These are phyloP conservation scores for Scytalidium lignicola DNA, from an alignment of 2,329 filamentous ascomycete species.

Conservation along the genomic window DNA sequence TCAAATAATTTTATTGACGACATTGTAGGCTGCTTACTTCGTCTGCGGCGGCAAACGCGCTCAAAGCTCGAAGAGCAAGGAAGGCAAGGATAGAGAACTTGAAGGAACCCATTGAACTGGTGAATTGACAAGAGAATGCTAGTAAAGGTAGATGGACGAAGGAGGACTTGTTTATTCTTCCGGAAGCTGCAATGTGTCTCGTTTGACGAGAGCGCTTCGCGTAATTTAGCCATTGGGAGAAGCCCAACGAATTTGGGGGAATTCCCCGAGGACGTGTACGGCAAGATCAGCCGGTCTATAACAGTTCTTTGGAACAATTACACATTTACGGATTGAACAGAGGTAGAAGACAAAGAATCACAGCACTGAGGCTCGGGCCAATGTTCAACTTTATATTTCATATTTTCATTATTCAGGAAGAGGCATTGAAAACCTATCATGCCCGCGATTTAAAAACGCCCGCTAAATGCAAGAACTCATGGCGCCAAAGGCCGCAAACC, in stretches of 20 bases:
- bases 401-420: neutral
- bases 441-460: neutral
- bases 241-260: neutral
- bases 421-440: neutral
- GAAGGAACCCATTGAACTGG: conserved; percentile 63
- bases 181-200: neutral
- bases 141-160: conserved; percentile 1
- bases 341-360: too few species aligned
- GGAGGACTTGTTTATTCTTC: neutral
- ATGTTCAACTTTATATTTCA: neutral
- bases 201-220: neutral
- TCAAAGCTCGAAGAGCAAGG: conserved; percentile 63
- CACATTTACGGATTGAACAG: too few species aligned
- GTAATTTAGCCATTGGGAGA: neutral
- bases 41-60: conserved; percentile 54
- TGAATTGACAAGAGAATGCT: conserved; percentile 4
- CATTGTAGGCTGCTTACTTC: conserved; percentile 40
- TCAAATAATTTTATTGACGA: conserved; percentile 1
- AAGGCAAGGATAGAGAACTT: conserved; percentile 68
- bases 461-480: neutral
- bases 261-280: neutral
- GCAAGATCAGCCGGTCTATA: neutral
- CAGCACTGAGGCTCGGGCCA: too few species aligned
- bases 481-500: neutral
- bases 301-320: too few species aligned